Percentiles rank a stretch among this genome's conserved stretches.
Conservation (phyloP, 1,284 basidiomycete species). For the Trichosporon faecale region DNA sequence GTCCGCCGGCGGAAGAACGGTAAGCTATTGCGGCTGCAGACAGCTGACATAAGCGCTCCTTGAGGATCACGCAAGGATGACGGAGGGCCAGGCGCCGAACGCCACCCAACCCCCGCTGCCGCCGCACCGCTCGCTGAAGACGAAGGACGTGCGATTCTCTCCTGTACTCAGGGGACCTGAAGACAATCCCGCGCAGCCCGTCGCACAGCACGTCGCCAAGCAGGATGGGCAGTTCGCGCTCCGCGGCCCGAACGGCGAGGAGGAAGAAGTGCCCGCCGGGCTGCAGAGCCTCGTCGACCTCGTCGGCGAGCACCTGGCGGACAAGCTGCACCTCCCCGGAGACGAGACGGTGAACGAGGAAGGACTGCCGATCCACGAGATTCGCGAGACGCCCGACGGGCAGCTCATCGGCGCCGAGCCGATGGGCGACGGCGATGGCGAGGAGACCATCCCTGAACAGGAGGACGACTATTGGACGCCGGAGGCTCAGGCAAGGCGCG, state of each 20-base stretch:
- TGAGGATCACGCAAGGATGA: constrained; percentile 28
- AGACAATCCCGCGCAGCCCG: not conserved
- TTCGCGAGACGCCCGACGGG: constrained; percentile 41
- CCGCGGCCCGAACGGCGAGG: not conserved
- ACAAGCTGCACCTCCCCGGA: constrained; percentile 19
- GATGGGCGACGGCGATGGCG: constrained; percentile 14
- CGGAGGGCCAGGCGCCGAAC: constrained; percentile 22
- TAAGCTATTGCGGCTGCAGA: constrained; percentile 16
- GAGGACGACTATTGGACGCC: constrained; percentile 36
- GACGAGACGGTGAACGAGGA: constrained; percentile 35
- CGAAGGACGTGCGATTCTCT: constrained; percentile 13
- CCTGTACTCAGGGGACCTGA: not conserved
- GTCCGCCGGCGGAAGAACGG: constrained; percentile 34
- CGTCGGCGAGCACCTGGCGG: constrained; percentile 21
- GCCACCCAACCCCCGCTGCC: not conserved
- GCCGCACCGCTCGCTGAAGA: constrained; percentile 3
- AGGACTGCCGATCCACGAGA: constrained; percentile 47
- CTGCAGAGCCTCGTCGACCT: constrained; percentile 27
- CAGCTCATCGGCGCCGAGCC: constrained; percentile 32
- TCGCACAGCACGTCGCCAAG: too few species aligned
- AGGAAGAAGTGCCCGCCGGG: constrained; percentile 16
- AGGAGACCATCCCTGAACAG: constrained; percentile 16
- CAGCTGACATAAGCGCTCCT: constrained; percentile 24
- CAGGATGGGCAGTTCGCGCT: not conserved
- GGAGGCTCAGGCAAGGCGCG: constrained; percentile 36